Evolutionary conservation across 176 grass and related monocot species (phyloP), one percentile per base, ranked within the genome.

Genomic region (Oryza punctata): DNA sequence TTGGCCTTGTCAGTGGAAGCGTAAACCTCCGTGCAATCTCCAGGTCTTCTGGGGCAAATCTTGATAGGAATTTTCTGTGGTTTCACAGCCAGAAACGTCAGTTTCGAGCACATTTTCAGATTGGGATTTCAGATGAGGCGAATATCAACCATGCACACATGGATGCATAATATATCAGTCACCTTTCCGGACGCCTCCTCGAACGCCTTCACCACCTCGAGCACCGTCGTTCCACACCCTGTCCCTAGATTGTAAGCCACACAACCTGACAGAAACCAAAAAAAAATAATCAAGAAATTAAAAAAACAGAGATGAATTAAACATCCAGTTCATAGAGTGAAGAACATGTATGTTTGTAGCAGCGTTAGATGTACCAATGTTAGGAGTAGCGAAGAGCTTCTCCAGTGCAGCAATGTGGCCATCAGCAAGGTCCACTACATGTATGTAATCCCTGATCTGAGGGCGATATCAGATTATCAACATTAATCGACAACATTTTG

Each of bases 361-460:
- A 61, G 10, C 9, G 21, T 11, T 61, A 63, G 59, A 73, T 18
- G 72, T 35, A 92, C 90, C 96, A 49, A 91, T 83, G 81, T 90
- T 75, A 44, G 85, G 79, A 3, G 79, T 57, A 28, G 86, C 85
- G 87, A 96, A 94, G 75, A 96, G 89, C 70, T 96, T 96, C 65
- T 83, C 81, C 10, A 98, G 89, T 21, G 96, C 93, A 5, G 93
- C 87, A 78, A 98, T 88, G 76, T 98, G 96, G 63, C 96, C 96
- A 60, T 94, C 93, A 19, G 93, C 96, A 66, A 98, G 89, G 79
- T 98, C 96, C 87, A 94, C 87, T 18, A 98, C 96, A 79, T 98
- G 89, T 77, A 98, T 98, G 83, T 95, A 95, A 37, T 95, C 93
- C 80, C 91, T 90, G 85, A 98, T 91, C 91, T 97, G 87, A 25